Percentiles rank a stretch among this genome's conserved stretches.
Conservation (phyloP, 1,284 basidiomycete species). For the Microstroma glucosiphilum region DNA sequence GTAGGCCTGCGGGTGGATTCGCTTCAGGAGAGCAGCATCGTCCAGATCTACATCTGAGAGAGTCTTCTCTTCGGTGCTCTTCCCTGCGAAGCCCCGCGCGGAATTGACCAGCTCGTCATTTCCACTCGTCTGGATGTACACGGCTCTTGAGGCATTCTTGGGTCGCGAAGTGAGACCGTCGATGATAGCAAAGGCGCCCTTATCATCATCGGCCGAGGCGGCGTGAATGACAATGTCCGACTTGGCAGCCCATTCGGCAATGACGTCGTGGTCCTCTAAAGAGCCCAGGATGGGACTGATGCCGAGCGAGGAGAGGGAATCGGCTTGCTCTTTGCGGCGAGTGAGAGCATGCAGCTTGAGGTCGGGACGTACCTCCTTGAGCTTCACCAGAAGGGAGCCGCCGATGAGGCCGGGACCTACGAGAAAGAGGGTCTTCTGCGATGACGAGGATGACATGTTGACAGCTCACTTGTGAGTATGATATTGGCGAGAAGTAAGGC, state of each 20-base stretch:
- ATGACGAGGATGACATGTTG: not conserved
- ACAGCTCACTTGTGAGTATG: too few relatives aligned
- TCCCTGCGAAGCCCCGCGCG: not conserved
- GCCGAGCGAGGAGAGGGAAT: conserved; percentile 8
- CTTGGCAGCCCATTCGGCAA: conserved; percentile 3
- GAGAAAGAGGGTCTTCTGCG: conserved; percentile 11
- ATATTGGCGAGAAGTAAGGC: too few relatives aligned
- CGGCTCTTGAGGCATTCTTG: not conserved
- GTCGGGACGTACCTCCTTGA: conserved; percentile 7
- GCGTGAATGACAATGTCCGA: conserved; percentile 13
- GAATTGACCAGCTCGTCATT: conserved; percentile 12
- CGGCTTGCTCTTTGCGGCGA: conserved; percentile 12
- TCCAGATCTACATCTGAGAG: conserved; percentile 7
- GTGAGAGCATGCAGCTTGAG: conserved; percentile 10
- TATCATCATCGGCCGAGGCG: conserved; percentile 9
- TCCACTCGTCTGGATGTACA: conserved; percentile 12
- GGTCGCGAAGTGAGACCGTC: conserved; percentile 9
- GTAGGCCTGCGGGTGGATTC: conserved; percentile 8
- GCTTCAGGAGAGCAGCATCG: conserved; percentile 10
- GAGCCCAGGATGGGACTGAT: conserved; percentile 5
- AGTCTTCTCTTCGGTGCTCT: conserved; percentile 7
- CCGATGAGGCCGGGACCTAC: conserved; percentile 16
- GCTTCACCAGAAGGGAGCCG: conserved; percentile 4
- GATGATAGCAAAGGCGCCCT: conserved; percentile 1
- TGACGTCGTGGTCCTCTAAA: conserved; percentile 7